A percentile compares a stretch with the other conserved stretches of the same genome.
Conservation (phyloP, 106 monocot genomes). For the Platanthera zijinensis region DNA sequence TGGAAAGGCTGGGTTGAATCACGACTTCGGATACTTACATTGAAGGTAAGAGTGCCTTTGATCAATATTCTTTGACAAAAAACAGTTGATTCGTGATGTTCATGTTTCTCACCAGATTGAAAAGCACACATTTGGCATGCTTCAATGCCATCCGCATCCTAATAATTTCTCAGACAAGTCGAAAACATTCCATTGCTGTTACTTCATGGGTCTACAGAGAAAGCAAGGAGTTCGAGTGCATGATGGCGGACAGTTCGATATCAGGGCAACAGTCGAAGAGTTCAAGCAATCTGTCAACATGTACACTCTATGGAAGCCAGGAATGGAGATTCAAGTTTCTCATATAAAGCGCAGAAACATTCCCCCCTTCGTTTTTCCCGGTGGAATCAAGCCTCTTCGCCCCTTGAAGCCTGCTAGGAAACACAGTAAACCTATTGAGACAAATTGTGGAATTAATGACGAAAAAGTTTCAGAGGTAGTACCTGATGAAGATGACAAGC, state of each 20-base stretch:
- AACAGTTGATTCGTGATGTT: neutral
- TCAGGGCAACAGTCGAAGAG: constrained; percentile 69
- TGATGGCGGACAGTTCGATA: constrained; percentile 80
- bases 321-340: constrained; percentile 80
- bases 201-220: constrained; percentile 83
- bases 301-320: constrained; percentile 56
- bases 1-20: constrained; percentile 99
- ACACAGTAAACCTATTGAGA: constrained; percentile 8
- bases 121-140: constrained; percentile 67
- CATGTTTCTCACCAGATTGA: constrained; percentile 51
- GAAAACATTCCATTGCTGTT: constrained; percentile 46
- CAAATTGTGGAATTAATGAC: neutral
- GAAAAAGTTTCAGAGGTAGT: constrained; percentile 9
- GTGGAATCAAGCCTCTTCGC: constrained; percentile 61
- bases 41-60: constrained; percentile 45
- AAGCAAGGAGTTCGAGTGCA: constrained; percentile 49
- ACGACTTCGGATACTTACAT: constrained; percentile 70
- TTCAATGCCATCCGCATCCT: constrained; percentile 86
- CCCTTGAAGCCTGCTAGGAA: constrained; percentile 20
- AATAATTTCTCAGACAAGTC: constrained; percentile 61
- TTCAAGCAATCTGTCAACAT: constrained; percentile 46
- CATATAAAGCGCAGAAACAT: constrained; percentile 67
- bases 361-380: constrained; percentile 82
- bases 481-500: constrained; percentile 18
- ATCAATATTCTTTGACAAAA: neutral